Percentiles rank a stretch among this genome's conserved stretches.
These are phyloP conservation scores for Vitis hybrid DNA, from an alignment of 177 flowering plant species.

Conservation along the genomic window DNA sequence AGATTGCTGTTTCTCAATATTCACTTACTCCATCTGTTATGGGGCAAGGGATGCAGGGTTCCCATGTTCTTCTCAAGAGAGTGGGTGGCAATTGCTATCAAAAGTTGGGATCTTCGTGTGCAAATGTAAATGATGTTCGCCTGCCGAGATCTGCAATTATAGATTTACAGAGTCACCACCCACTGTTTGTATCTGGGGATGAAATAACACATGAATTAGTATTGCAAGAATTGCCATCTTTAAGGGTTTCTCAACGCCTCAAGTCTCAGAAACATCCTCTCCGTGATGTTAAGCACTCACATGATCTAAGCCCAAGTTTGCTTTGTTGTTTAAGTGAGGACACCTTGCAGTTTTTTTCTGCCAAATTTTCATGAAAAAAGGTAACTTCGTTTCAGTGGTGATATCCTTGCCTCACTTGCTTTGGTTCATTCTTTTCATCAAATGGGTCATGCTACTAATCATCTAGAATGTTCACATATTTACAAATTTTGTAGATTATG, in stretches of 20 bases:
- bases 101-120: conserved; percentile 32
- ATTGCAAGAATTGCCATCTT: conserved; percentile 65
- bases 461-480: too few species aligned
- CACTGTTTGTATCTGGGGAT: conserved; percentile 67
- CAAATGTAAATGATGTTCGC: conserved; percentile 56
- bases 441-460: too few species aligned
- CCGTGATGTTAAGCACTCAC: conserved; percentile 61
- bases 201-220: conserved; percentile 44
- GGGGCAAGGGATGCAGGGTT: conserved; percentile 53
- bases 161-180: conserved; percentile 24
- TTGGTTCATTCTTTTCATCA: too few species aligned
- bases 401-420: neutral
- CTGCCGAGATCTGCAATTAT: conserved; percentile 67
- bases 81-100: conserved; percentile 34
- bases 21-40: conserved; percentile 27
- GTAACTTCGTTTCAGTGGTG: conserved; percentile 7
- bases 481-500: too few species aligned
- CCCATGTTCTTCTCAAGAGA: conserved; percentile 54
- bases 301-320: conserved; percentile 28
- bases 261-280: conserved; percentile 39
- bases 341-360: conserved; percentile 56
- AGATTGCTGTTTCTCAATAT: conserved; percentile 32
- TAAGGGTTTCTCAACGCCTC: conserved; percentile 39
- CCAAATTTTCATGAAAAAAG: conserved; percentile 21
- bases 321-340: conserved; percentile 73